phyloP scores from a whole-genome alignment of 164 flowering plant species.

The Saururus chinensis region DNA sequence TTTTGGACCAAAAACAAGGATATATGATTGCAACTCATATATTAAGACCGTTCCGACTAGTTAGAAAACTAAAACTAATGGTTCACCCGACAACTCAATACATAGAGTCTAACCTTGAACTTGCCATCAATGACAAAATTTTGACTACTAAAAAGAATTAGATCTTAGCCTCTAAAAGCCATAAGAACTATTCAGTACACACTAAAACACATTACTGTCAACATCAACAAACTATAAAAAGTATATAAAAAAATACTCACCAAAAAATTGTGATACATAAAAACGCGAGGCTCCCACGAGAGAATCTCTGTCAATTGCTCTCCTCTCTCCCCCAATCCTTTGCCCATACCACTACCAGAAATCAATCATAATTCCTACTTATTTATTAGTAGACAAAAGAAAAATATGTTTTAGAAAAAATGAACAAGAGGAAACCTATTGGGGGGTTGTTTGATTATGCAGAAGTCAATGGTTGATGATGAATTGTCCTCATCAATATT shows the following conservation, averaged over 20 bases:
- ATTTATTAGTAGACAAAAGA: conserved; percentile 8
- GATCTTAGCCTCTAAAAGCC: no score
- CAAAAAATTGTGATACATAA: conserved; percentile 80
- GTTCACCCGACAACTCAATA: no score
- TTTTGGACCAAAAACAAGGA: background rate
- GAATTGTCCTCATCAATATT: conserved; percentile 3
- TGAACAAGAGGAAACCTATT: background rate
- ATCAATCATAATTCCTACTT: background rate
- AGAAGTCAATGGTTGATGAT: conserved; percentile 37
- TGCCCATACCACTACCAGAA: conserved; percentile 17
- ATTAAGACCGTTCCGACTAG: background rate
- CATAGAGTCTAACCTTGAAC: no score
- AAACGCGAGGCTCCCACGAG: conserved; percentile 96
- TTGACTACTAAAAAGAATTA: no score
- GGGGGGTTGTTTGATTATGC: conserved; percentile 22
- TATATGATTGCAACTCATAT: background rate
- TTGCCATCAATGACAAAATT: no score
- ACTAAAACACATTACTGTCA: no score
- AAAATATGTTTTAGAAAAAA: no score
- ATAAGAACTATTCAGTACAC: no score
- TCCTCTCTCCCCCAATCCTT: conserved; percentile 17
- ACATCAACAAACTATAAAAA: no score
- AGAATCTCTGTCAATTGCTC: conserved; percentile 83
- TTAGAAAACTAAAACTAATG: no score
- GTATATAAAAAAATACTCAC: conserved; percentile 20